Percentiles rank a stretch among this genome's conserved stretches.
phyloP scores from a whole-genome alignment of 129 eudicot genomes.

The Oenanthe sinensis region DNA sequence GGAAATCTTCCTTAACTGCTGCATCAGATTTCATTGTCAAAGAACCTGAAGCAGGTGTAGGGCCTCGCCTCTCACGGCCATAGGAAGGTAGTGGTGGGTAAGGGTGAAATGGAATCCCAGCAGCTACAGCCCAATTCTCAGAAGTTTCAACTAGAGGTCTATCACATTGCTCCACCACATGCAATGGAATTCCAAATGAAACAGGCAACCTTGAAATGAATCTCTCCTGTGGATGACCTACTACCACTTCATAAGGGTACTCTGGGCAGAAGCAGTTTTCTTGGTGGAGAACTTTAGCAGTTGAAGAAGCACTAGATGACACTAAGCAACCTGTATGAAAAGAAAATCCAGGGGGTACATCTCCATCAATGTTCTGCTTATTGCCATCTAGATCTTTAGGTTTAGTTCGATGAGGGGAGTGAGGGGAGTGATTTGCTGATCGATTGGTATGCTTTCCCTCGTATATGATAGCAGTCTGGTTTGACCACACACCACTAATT shows the following conservation, averaged over 20 bases:
- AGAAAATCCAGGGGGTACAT: constrained; percentile 65
- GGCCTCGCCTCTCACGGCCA: constrained; percentile 24
- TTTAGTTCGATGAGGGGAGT: not conserved
- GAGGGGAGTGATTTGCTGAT: not conserved
- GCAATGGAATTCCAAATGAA: constrained; percentile 63
- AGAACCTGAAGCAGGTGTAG: constrained; percentile 14
- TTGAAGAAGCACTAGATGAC: constrained; percentile 22
- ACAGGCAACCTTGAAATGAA: constrained; percentile 50
- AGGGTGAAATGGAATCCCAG: constrained; percentile 65
- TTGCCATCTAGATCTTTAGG: constrained; percentile 2
- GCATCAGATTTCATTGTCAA: constrained; percentile 8
- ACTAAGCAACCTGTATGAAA: constrained; percentile 21
- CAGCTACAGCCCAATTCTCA: constrained; percentile 56
- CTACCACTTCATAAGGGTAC: constrained; percentile 19
- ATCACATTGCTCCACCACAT: constrained; percentile 39
- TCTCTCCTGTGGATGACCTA: constrained; percentile 53
- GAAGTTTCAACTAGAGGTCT: constrained; percentile 18
- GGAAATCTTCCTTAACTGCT: not conserved
- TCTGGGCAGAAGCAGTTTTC: not conserved
- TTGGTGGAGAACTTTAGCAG: constrained; percentile 12
- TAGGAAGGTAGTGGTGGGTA: constrained; percentile 82
- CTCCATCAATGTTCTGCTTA: constrained; percentile 18
- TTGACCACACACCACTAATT: not conserved
- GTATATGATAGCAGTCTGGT: not conserved
- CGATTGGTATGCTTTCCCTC: not conserved